Conservation (phyloP, 2,329 filamentous ascomycete genomes). For the Setomelanomma holmii region DNA sequence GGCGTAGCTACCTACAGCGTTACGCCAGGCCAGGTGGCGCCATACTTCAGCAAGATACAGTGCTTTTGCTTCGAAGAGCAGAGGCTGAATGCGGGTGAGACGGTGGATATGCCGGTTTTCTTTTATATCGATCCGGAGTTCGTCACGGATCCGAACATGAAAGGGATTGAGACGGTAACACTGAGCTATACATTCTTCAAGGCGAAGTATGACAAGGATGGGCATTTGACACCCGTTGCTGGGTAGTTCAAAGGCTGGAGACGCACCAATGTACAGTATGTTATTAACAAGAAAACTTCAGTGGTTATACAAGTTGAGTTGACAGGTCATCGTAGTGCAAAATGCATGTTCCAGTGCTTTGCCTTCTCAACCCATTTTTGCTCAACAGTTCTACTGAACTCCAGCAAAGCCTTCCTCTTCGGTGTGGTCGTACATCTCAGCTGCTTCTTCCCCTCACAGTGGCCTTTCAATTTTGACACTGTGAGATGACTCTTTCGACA, state of each 20-base stretch:
- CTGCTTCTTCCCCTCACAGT: no score
- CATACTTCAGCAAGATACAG: constrained; percentile 99
- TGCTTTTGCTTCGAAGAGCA: constrained; percentile 99
- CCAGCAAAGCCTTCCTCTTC: no score
- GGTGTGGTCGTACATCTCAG: no score
- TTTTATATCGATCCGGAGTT: constrained; percentile 99
- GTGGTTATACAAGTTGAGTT: no score
- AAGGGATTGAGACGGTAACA: constrained; percentile 91
- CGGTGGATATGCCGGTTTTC: constrained; percentile 99
- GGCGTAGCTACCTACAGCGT: constrained; percentile 98
- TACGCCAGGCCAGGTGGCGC: constrained; percentile 91
- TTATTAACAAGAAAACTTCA: no score
- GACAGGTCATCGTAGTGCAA: no score
- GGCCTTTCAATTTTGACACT: no score
- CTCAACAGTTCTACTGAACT: no score
- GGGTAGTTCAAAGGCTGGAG: constrained; percentile 19
- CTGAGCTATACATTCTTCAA: constrained; percentile 99
- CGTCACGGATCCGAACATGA: constrained; percentile 90
- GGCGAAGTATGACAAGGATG: constrained; percentile 84
- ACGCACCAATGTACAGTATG: no score
- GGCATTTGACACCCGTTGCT: constrained; percentile 68
- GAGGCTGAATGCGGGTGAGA: constrained; percentile 90
- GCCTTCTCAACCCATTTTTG: no score
- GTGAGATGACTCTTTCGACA: no score
- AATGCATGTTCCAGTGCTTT: no score